Evolutionary conservation across 2,329 filamentous ascomycete genomes (phyloP).

Genomic region (Fusarium keratoplasticum): DNA sequence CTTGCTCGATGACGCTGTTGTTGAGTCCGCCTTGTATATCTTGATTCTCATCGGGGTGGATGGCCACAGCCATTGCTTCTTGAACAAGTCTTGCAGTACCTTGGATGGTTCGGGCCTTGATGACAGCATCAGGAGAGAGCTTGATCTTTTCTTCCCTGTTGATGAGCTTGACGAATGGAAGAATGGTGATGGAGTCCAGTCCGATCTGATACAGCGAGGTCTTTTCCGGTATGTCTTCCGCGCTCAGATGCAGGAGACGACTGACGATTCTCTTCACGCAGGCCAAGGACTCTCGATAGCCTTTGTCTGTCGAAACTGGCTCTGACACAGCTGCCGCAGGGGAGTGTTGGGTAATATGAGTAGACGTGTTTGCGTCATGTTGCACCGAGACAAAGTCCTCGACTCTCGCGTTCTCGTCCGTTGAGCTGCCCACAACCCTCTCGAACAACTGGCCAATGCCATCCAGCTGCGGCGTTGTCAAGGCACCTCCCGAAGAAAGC

Average conservation of each 20-base stretch:
- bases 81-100: conserved; percentile 2
- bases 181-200: conserved; percentile 14
- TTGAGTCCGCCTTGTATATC: neutral
- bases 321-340: neutral
- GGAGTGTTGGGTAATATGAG: neutral
- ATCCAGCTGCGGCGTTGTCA: neutral
- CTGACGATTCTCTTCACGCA: neutral
- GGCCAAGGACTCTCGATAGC: neutral
- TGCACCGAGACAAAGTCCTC: neutral
- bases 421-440: neutral
- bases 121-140: conserved; percentile 6
- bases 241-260: neutral
- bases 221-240: neutral
- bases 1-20: neutral
- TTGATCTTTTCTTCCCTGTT: conserved; percentile 15
- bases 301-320: neutral
- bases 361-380: neutral
- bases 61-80: neutral
- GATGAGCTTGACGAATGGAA: conserved; percentile 21
- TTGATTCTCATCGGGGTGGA: neutral
- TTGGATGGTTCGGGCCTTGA: conserved; percentile 12
- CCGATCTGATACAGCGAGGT: conserved; percentile 18
- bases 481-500: neutral
- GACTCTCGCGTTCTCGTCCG: neutral
- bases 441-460: conserved; percentile 1